Evolutionary conservation across 2,329 filamentous ascomycete species (phyloP).

Genomic region (Fusarium metavorans): DNA sequence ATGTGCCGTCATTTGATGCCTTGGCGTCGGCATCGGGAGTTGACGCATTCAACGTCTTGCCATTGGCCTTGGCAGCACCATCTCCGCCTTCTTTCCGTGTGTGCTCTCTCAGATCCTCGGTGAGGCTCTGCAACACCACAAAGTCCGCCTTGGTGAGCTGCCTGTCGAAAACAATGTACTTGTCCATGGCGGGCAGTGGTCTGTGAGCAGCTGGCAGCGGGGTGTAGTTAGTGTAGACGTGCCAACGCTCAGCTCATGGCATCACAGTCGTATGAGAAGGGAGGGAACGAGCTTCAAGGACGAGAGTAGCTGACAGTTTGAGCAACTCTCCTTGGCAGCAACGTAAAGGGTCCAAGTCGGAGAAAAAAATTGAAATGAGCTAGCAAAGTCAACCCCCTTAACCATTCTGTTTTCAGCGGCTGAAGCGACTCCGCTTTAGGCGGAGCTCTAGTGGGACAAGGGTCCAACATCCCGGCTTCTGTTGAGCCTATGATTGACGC

Average conservation of each 20-base stretch:
- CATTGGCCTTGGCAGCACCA: neutral
- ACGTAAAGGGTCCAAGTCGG: neutral
- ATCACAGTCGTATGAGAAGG: neutral
- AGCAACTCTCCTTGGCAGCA: neutral
- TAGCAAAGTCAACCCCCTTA: slow-evolving; percentile 2
- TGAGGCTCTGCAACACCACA: slow-evolving; percentile 17
- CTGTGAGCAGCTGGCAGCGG: neutral
- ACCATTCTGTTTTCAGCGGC: neutral
- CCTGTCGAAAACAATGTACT: slow-evolving; percentile 1
- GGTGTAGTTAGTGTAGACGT: neutral
- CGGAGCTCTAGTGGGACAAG: neutral
- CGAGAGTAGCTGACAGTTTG: neutral
- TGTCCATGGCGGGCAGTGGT: neutral
- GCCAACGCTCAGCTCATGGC: neutral
- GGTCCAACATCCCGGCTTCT: neutral
- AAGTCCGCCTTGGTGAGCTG: neutral
- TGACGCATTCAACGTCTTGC: neutral
- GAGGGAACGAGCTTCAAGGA: neutral
- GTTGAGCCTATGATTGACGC: neutral
- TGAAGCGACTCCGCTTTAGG: neutral
- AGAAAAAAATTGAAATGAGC: neutral
- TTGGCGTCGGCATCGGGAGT: neutral
- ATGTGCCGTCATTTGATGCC: neutral
- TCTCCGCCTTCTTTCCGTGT: slow-evolving; percentile 1
- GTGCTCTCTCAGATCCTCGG: slow-evolving; percentile 28